Evolutionary conservation across 2,329 filamentous ascomycete genomes (phyloP).

Genomic region (Botrytis elliptica): DNA sequence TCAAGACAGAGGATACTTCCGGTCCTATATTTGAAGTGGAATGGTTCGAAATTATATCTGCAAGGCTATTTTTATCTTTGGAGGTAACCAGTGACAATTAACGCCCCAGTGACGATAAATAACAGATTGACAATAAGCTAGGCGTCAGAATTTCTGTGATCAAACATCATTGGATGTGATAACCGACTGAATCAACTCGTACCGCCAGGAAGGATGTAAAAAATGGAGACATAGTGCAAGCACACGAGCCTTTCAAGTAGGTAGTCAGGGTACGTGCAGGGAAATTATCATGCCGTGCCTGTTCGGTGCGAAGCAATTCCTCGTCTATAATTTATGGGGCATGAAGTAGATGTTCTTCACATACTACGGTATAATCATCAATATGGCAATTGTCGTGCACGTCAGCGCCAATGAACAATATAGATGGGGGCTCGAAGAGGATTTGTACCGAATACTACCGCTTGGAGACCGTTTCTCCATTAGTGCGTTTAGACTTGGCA

Average conservation of each 20-base stretch:
- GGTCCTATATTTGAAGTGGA: neutral
- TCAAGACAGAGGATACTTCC: neutral
- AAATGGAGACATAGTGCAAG: neutral
- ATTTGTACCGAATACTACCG: neutral
- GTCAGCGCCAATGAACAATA: neutral
- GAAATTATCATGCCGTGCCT: neutral
- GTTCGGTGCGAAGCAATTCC: neutral
- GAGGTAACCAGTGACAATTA: neutral
- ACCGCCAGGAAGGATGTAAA: neutral
- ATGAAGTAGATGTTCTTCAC: neutral
- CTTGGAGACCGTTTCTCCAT: neutral
- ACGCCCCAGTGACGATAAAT: neutral
- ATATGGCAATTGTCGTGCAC: neutral
- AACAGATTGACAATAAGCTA: neutral
- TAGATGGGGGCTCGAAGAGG: neutral
- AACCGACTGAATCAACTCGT: neutral
- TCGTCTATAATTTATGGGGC: neutral
- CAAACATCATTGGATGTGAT: neutral
- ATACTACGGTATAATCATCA: neutral
- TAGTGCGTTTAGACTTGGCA: neutral
- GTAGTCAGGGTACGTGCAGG: neutral
- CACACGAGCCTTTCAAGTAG: neutral
- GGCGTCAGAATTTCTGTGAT: neutral
- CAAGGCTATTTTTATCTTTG: neutral
- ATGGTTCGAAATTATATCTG: neutral